Conservation (phyloP, 305 asterid species). For the Ilex paraguariensis region DNA sequence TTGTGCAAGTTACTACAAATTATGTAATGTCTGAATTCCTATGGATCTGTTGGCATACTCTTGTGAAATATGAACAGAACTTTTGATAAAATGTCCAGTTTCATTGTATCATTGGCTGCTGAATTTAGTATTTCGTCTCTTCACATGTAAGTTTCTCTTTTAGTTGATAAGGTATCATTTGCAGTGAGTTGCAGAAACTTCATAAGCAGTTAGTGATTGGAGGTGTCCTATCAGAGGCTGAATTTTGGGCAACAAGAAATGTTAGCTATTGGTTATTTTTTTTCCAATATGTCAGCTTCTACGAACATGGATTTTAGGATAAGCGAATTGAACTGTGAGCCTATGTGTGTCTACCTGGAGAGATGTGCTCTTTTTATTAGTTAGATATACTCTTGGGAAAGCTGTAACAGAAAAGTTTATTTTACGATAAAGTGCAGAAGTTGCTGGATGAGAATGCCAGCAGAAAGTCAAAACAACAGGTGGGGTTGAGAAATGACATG, state of each 20-base stretch:
- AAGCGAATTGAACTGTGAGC: too few relatives aligned
- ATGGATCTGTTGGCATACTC: too few relatives aligned
- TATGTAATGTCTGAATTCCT: too few relatives aligned
- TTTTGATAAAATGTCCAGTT: too few relatives aligned
- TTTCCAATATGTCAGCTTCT: neutral
- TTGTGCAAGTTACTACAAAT: too few relatives aligned
- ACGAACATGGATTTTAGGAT: too few relatives aligned
- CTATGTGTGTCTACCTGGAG: too few relatives aligned
- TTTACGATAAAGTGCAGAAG: constrained; percentile 61
- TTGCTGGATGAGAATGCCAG: constrained; percentile 60
- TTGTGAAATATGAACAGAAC: too few relatives aligned
- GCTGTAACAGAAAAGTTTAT: constrained; percentile 5
- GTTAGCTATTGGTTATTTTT: constrained; percentile 38
- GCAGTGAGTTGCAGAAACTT: constrained; percentile 88
- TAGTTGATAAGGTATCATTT: constrained; percentile 38
- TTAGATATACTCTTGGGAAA: too few relatives aligned
- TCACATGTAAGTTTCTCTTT: constrained; percentile 15
- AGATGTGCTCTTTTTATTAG: too few relatives aligned
- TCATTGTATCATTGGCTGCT: neutral
- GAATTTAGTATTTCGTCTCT: constrained; percentile 19
- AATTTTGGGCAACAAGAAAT: constrained; percentile 98
- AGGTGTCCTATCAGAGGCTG: constrained; percentile 82
- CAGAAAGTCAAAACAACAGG: constrained; percentile 67
- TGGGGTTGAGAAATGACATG: constrained; percentile 91
- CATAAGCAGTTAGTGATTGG: constrained; percentile 88